phyloP scores from a whole-genome alignment of 2,329 filamentous ascomycete species.

The Incumbomyces lentus region DNA sequence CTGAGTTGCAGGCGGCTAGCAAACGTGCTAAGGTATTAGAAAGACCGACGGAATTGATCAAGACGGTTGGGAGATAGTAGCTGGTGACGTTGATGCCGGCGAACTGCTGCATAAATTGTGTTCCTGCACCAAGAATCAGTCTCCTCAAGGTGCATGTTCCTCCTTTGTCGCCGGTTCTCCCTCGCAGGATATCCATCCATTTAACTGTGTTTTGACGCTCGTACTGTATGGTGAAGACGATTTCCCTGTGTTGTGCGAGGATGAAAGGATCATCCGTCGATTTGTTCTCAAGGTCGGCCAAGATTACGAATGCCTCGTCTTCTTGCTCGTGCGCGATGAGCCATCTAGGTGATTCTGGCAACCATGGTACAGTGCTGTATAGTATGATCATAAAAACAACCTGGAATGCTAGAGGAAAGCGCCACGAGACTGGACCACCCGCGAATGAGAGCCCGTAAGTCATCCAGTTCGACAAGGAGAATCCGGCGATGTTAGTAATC shows the following conservation, averaged over 20 bases:
- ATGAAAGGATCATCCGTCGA: conserved; percentile 36
- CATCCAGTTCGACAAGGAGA: conserved; percentile 42
- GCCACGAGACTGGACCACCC: conserved; percentile 33
- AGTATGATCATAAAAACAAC: conserved; percentile 41
- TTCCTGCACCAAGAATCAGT: conserved; percentile 43
- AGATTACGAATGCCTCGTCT: conserved; percentile 38
- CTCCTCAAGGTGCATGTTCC: conserved; percentile 42
- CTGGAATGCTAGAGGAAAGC: conserved; percentile 39
- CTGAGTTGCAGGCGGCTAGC: conserved; percentile 46
- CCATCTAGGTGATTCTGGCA: conserved; percentile 39
- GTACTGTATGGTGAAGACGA: conserved; percentile 39
- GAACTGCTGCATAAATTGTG: conserved; percentile 43
- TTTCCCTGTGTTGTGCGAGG: conserved; percentile 35
- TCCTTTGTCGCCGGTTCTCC: conserved; percentile 33
- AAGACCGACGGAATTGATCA: conserved; percentile 48
- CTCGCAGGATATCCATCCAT: conserved; percentile 41
- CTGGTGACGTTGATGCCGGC: conserved; percentile 26
- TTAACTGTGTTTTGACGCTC: conserved; percentile 41
- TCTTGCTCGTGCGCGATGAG: conserved; percentile 35
- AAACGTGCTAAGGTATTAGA: conserved; percentile 42
- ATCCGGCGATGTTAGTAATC: conserved; percentile 42
- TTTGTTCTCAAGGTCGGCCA: conserved; percentile 39
- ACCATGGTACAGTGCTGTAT: conserved; percentile 36
- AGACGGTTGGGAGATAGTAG: conserved; percentile 49
- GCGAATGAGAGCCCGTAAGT: conserved; percentile 42